phyloP scores from a whole-genome alignment of 2,329 filamentous ascomycete species.

The Ceratocystis smalleyi region DNA sequence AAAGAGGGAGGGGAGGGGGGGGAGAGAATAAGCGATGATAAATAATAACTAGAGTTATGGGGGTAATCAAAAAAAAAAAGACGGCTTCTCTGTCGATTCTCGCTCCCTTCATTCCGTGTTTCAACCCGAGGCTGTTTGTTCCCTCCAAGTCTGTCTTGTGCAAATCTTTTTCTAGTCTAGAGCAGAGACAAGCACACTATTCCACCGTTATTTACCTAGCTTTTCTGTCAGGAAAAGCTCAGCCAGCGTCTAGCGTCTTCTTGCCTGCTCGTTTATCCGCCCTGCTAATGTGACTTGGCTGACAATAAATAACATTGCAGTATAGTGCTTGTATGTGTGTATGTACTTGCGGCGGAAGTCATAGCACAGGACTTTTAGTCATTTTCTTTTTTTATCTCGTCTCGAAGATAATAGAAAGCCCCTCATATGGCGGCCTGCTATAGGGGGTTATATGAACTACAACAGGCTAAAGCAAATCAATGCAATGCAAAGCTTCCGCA shows the following conservation, averaged over 20 bases:
- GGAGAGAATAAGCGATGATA: not conserved
- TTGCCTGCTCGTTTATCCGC: too few relatives aligned
- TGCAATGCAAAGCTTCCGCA: too few relatives aligned
- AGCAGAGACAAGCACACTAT: not conserved
- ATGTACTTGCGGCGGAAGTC: not conserved
- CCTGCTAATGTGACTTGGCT: not conserved
- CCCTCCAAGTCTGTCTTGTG: not conserved
- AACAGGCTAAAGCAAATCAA: not conserved
- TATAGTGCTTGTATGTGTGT: not conserved
- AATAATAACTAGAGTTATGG: not conserved
- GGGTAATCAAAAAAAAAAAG: not conserved
- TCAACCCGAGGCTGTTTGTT: not conserved
- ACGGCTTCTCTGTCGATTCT: not conserved
- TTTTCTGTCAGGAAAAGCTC: not conserved
- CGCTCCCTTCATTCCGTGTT: not conserved
- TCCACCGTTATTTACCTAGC: not conserved
- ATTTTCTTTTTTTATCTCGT: not conserved
- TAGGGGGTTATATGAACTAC: not conserved
- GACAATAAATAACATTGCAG: not conserved
- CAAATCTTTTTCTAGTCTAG: not conserved
- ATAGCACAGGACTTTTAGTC: not conserved
- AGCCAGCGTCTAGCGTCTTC: not conserved
- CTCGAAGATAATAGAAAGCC: not conserved
- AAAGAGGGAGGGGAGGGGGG: too few relatives aligned
- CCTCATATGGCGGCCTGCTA: not conserved